A percentile compares a stretch with the other conserved stretches of the same genome.
phyloP scores from a whole-genome alignment of 805 yeast genomes.

The Nakazawaea molendinolei region DNA sequence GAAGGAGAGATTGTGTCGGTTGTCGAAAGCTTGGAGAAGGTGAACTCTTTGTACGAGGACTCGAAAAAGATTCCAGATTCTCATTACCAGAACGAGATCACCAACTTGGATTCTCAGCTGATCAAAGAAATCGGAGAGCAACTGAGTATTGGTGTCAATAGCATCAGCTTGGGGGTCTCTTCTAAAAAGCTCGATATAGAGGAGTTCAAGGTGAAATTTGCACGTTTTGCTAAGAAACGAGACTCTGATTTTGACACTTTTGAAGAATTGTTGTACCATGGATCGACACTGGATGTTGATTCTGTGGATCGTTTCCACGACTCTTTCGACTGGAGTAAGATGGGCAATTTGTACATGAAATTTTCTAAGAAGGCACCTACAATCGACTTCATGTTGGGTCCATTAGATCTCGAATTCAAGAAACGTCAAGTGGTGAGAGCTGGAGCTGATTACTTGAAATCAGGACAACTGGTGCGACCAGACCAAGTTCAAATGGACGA shows the following conservation, averaged over 20 bases:
- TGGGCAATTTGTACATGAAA: conserved; percentile 46
- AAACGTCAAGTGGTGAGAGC: conserved; percentile 26
- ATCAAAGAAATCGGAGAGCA: conserved; percentile 52
- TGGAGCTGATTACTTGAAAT: conserved; percentile 35
- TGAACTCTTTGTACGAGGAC: conserved; percentile 39
- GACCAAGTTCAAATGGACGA: conserved; percentile 46
- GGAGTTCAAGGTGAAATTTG: conserved; percentile 36
- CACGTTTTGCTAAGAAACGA: conserved; percentile 30
- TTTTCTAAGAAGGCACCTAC: conserved; percentile 41
- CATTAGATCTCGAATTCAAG: conserved; percentile 55
- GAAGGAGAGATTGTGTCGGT: conserved; percentile 52
- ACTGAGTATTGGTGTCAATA: conserved; percentile 58
- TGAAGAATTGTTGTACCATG: conserved; percentile 15
- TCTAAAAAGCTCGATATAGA: conserved; percentile 42
- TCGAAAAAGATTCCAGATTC: conserved; percentile 28
- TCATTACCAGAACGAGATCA: conserved; percentile 27
- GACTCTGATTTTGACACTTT: conserved; percentile 23
- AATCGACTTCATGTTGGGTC: conserved; percentile 63
- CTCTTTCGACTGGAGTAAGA: conserved; percentile 49
- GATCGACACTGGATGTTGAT: conserved; percentile 13
- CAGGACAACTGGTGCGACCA: conserved; percentile 42
- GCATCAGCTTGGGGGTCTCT: conserved; percentile 50
- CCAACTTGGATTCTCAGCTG: conserved; percentile 62
- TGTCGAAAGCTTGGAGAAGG: conserved; percentile 33
- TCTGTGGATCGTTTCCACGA: conserved; percentile 28